Evolutionary conservation across 2,329 filamentous ascomycete species (phyloP).

Genomic region (Sphaerulina populicola): DNA sequence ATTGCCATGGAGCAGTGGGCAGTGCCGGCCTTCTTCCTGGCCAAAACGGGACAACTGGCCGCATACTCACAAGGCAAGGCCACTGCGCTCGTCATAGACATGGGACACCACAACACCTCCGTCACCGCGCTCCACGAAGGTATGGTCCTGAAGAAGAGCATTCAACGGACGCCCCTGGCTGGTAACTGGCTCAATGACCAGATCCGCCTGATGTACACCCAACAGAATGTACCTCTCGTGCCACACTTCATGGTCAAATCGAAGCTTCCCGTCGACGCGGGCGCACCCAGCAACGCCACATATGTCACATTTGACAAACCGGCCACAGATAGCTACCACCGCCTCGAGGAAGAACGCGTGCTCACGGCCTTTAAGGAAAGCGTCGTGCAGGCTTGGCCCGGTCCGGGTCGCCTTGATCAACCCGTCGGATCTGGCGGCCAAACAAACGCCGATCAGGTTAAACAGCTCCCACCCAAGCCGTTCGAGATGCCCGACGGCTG

Average conservation of each 20-base stretch:
- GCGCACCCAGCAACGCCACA: constrained; percentile 66
- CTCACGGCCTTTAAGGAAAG: constrained; percentile 96
- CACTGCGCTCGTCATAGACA: constrained; percentile 83
- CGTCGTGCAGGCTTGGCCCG: constrained; percentile 87
- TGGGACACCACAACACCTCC: constrained; percentile 79
- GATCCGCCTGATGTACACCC: constrained; percentile 68
- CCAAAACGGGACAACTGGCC: constrained; percentile 77
- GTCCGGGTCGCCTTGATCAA: constrained; percentile 57
- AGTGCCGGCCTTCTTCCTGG: constrained; percentile 87
- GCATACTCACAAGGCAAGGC: constrained; percentile 90
- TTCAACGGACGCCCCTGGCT: constrained; percentile 75
- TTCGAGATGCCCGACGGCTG: constrained; percentile 97
- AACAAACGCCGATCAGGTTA: constrained; percentile 66
- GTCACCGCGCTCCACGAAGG: constrained; percentile 91
- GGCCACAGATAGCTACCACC: constrained; percentile 62
- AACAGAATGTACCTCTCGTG: constrained; percentile 64
- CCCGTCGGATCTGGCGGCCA: constrained; percentile 41
- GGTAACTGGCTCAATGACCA: constrained; percentile 87
- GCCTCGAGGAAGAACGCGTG: constrained; percentile 83
- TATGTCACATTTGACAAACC: constrained; percentile 60
- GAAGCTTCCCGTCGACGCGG: constrained; percentile 82
- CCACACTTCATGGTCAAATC: constrained; percentile 82
- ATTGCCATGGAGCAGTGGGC: constrained; percentile 97
- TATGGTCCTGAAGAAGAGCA: constrained; percentile 76
- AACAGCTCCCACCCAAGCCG: constrained; percentile 65